Conservation (phyloP, 1,139 yeast genomes). For the Groenewaldozyma sp. region DNA sequence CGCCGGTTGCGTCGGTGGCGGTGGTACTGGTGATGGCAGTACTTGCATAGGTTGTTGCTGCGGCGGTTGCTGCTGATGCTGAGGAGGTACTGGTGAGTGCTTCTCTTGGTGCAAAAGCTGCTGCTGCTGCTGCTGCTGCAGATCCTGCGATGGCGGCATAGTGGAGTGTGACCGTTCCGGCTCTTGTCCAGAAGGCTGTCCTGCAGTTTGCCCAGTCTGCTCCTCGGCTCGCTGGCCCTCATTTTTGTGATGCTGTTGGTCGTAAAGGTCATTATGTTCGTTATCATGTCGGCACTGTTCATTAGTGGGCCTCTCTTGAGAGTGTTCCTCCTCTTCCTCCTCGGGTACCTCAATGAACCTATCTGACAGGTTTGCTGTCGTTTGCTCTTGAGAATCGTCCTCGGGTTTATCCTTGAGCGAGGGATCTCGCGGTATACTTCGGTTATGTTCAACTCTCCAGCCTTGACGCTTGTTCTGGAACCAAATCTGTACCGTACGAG, state of each 20-base stretch:
- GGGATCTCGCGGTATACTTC: constrained; percentile 21
- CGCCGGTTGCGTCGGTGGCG: too few relatives aligned
- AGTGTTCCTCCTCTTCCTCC: constrained; percentile 9
- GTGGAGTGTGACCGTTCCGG: too few relatives aligned
- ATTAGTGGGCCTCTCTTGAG: constrained; percentile 1
- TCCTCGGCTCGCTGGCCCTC: too few relatives aligned
- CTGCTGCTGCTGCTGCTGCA: too few relatives aligned
- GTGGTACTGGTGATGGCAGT: too few relatives aligned
- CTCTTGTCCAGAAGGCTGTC: too few relatives aligned
- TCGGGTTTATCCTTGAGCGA: neutral
- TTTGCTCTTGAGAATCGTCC: neutral
- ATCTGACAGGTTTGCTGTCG: constrained; percentile 1
- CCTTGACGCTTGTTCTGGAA: constrained; percentile 33
- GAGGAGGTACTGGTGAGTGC: too few relatives aligned
- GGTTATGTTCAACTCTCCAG: constrained; percentile 28
- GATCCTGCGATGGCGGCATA: too few relatives aligned
- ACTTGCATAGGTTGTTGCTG: too few relatives aligned
- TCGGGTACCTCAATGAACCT: constrained; percentile 8
- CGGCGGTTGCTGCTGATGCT: too few relatives aligned
- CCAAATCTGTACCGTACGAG: constrained; percentile 34
- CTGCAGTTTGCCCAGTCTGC: too few relatives aligned
- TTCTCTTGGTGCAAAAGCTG: too few relatives aligned
- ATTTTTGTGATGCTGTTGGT: neutral
- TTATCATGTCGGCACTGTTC: neutral
- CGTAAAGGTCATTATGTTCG: neutral